Base-by-base conservation (phyloP, 768 basidiomycete species). In the Serendipita indica region DNA sequence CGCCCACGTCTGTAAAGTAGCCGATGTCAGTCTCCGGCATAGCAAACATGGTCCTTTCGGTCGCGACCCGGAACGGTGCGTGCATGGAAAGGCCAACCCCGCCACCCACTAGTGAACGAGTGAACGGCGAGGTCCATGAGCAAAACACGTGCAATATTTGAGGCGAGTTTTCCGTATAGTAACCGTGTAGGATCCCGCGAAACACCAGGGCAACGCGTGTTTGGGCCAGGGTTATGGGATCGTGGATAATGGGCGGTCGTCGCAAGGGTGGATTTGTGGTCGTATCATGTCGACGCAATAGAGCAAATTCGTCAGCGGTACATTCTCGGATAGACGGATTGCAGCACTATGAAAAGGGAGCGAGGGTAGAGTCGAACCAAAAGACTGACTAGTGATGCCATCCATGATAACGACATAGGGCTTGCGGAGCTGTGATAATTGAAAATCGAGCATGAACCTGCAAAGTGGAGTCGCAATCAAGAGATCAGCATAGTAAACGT, bases 11-110 rank as follows among this genome's bases (percentile, higher is more conserved):
- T 28, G 94, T 93, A 63, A 73, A 81, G 67, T 88, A 90, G 41
- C 86, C 87, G 65, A 92, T 91, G 65, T 86, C 87, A 12, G 88
- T 91, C 73, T 99, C 96, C 14, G 96, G 96, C 96, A 98, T 98
- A 3, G 91, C 85, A 68, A 97, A 88, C 1, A 78, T 60, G 0
- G 93, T 96, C 27, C 86, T 86, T 69, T 94, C 91, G 2, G 94
- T 98, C 2, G 93, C 93, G 59, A 99, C 79, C 61, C 96, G 79
- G 71, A 98, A 92, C 0, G 84, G 79, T 2, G 93, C 94, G 60
- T 84, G 79, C 10, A 84, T 80, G 35, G 81, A 75, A 49, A 99
- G 80, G 35, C 96, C 96, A 20, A 86, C 89, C 52, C 96, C 96
- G 58, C 96, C 96, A 45, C 96, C 96, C 85, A 97, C 91, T 96